Percentiles rank a stretch among this genome's conserved stretches.
These are phyloP conservation scores for Paxillus involutus DNA, from an alignment of 768 basidiomycete genomes.

Conservation along the genomic window DNA sequence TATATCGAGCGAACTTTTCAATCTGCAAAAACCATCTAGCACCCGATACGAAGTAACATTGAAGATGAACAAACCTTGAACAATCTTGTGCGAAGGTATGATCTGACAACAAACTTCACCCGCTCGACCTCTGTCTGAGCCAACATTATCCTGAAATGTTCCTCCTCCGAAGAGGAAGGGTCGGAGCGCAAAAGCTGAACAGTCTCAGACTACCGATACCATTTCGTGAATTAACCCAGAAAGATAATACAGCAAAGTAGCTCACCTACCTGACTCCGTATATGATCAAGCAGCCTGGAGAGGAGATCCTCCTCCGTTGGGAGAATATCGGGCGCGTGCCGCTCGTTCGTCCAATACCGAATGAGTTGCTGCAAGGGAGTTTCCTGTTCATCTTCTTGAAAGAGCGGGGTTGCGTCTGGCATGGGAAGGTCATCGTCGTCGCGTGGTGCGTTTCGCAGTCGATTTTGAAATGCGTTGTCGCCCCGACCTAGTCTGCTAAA, in stretches of 20 bases:
- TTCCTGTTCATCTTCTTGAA: constrained; percentile 42
- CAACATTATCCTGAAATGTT: constrained; percentile 90
- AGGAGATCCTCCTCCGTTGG: constrained; percentile 71
- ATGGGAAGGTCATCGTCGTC: constrained; percentile 33
- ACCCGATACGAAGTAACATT: background rate
- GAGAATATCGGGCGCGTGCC: constrained; percentile 78
- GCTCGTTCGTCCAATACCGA: constrained; percentile 85
- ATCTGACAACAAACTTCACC: constrained; percentile 88
- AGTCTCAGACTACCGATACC: constrained; percentile 59
- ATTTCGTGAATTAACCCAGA: background rate
- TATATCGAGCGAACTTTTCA: constrained; percentile 82
- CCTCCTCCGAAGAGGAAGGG: constrained; percentile 85
- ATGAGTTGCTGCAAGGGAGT: constrained; percentile 70
- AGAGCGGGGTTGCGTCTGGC: constrained; percentile 23
- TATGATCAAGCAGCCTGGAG: constrained; percentile 66
- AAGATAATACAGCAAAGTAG: background rate
- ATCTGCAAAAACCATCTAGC: constrained; percentile 49
- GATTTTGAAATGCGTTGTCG: constrained; percentile 30
- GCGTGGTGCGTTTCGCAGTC: constrained; percentile 35
- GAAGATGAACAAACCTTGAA: constrained; percentile 61
- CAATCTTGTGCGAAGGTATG: constrained; percentile 83
- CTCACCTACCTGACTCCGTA: constrained; percentile 74
- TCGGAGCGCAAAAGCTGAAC: constrained; percentile 78
- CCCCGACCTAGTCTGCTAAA: constrained; percentile 24
- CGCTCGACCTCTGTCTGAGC: constrained; percentile 94